Evolutionary conservation across 768 basidiomycete genomes (phyloP).

Genomic region (Suillus spraguei): DNA sequence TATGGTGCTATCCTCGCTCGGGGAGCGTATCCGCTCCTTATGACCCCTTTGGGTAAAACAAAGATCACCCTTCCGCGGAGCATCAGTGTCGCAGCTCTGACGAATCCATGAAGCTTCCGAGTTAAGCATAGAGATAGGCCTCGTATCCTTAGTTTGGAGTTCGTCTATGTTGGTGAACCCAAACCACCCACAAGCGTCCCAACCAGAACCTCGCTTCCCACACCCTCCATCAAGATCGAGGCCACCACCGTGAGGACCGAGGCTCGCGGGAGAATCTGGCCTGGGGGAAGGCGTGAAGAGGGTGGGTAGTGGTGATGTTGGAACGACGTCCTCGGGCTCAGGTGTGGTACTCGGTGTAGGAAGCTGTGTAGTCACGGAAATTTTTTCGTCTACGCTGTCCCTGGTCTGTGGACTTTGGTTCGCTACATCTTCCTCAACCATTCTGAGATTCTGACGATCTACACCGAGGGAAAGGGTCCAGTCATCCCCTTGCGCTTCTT

Average conservation of each 20-base stretch:
- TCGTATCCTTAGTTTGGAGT: no score
- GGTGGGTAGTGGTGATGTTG: not conserved
- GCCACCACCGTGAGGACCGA: constrained; percentile 32
- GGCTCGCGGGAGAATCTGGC: constrained; percentile 22
- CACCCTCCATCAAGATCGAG: constrained; percentile 31
- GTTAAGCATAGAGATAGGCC: not conserved
- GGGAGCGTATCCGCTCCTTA: constrained; percentile 16
- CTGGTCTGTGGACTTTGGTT: not conserved
- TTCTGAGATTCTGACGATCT: constrained; percentile 31
- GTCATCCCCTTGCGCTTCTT: constrained; percentile 24
- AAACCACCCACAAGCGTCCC: constrained; percentile 36
- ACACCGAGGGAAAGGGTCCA: constrained; percentile 30
- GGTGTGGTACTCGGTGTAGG: constrained; percentile 34
- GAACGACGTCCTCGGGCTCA: constrained; percentile 8
- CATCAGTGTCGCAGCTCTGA: constrained; percentile 20
- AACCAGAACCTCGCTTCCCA: constrained; percentile 36
- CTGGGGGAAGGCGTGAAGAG: not conserved
- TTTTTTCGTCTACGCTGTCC: constrained; percentile 4
- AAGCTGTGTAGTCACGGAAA: constrained; percentile 20
- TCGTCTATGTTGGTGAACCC: constrained; percentile 18
- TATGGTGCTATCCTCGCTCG: constrained; percentile 30
- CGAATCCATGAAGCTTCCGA: not conserved
- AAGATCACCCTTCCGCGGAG: constrained; percentile 11
- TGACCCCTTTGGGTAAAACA: constrained; percentile 13
- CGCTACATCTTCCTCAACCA: not conserved